Conservation (phyloP, 2,329 filamentous ascomycete species). For the Venturia carpophila region DNA sequence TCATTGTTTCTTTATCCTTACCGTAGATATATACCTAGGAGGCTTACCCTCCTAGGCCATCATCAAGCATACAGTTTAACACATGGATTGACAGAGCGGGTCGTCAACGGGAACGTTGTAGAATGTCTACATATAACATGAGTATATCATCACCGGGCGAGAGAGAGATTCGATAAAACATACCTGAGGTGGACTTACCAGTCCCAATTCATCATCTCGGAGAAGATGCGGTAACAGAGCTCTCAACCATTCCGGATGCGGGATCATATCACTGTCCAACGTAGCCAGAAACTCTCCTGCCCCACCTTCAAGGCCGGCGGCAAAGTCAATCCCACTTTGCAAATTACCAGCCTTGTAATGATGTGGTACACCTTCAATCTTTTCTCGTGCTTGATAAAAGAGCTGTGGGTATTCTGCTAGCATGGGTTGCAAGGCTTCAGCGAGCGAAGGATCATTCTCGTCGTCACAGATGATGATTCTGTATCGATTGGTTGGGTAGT, state of each 20-base stretch:
- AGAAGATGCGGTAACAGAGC: conserved; percentile 22
- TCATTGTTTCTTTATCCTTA: no score
- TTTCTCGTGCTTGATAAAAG: conserved; percentile 46
- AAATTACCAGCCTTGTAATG: conserved; percentile 19
- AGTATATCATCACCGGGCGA: background rate
- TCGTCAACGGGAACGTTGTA: conserved; percentile 9
- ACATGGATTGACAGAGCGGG: background rate
- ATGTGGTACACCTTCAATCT: conserved; percentile 22
- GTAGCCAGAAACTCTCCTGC: conserved; percentile 26
- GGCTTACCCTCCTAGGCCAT: no score
- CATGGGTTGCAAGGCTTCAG: conserved; percentile 28
- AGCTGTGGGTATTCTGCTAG: conserved; percentile 41
- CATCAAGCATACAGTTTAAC: no score
- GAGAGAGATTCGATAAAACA: background rate
- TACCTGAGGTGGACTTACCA: conserved; percentile 1
- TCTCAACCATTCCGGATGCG: conserved; percentile 30
- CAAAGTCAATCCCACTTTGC: conserved; percentile 15
- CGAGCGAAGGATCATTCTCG: background rate
- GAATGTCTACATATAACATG: background rate
- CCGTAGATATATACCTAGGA: no score
- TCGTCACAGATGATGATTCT: conserved; percentile 45
- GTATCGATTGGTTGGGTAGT: conserved; percentile 48
- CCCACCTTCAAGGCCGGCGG: background rate
- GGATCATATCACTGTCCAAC: conserved; percentile 33
- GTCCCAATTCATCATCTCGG: background rate